Evolutionary conservation across 192 early-diverging fungal species (phyloP), one percentile per base, ranked within the genome.

Genomic region (Geranomyces variabilis): DNA sequence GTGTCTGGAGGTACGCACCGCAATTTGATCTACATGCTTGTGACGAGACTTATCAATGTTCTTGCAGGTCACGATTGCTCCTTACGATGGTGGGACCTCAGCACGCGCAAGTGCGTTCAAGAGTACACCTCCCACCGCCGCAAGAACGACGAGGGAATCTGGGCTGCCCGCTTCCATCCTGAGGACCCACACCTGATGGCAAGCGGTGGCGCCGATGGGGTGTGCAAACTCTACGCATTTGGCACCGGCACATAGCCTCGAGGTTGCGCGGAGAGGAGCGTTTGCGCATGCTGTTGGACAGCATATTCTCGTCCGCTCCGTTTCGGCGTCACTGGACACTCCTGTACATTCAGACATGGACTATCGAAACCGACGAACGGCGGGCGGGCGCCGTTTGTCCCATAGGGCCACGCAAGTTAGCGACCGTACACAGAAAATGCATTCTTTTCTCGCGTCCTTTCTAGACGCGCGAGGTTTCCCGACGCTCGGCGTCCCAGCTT

Each of bases 91-190:
- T 94, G 92, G 90, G 91, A 93, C 67, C 78, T 94, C 31, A 71
- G 78, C 12, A 84, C 83, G 24, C 80, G 83, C 26, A 55, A 78
- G 22, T 92, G 90, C 74, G 51, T 90, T 19, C 92, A 94, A 75
- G 92, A 93, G 74, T 87, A 84, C 58, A 79, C 77, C 51, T 70
- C 89, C 0, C 91, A 93, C 66, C 77, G 90, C 9, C 78, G 81
- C 56, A 90, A 92, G 74, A 83, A 87, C 24, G 91, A 90, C 55
- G 91, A 93, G 70, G 91, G 92, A 30, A 87, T 93, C 6, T 83
- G 90, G 74, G 67, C 67, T 15, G 74, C 66, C 31, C 49, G 51
- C 33, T 75, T 51, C 59, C 74, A 75, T 55, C 67, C 67, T 15
- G 60, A 33, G 19, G n/a, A 43, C 13, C 26, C 41, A 9, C 26